Evolutionary conservation across 2,329 filamentous ascomycete genomes (phyloP).

Genomic region (Incumbomyces delicatus): DNA sequence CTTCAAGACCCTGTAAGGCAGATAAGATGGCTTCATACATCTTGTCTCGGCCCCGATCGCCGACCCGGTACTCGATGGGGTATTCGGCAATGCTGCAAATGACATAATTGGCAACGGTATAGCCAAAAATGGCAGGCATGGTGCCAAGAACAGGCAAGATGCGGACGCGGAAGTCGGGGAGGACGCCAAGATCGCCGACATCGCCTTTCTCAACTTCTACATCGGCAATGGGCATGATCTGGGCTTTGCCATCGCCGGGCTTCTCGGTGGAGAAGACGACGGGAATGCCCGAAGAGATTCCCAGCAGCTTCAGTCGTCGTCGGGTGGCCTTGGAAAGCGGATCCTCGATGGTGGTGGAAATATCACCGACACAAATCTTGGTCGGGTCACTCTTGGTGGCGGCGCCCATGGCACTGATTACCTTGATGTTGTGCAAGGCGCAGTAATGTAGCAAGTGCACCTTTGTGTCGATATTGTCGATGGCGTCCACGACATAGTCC

Average conservation of each 20-base stretch:
- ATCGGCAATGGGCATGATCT: conserved; percentile 74
- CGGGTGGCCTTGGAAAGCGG: conserved; percentile 77
- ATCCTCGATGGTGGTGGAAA: conserved; percentile 78
- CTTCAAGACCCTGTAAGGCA: conserved; percentile 66
- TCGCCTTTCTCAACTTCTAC: conserved; percentile 79
- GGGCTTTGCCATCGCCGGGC: conserved; percentile 79
- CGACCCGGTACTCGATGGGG: conserved; percentile 67
- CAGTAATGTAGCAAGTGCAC: conserved; percentile 85
- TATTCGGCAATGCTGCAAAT: conserved; percentile 75
- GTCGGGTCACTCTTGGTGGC: conserved; percentile 86
- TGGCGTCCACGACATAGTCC: conserved; percentile 90
- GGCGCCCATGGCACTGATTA: conserved; percentile 93
- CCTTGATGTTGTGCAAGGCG: conserved; percentile 62
- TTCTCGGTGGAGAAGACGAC: conserved; percentile 91
- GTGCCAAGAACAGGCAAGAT: conserved; percentile 92
- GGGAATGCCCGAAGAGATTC: conserved; percentile 75
- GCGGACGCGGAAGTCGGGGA: conserved; percentile 88
- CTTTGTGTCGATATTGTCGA: conserved; percentile 97
- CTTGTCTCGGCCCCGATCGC: conserved; percentile 74
- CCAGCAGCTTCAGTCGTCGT: conserved; percentile 62
- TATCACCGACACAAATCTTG: conserved; percentile 80
- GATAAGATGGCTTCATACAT: conserved; percentile 80
- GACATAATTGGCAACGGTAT: conserved; percentile 84
- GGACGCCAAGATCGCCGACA: conserved; percentile 75
- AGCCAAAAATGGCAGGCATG: conserved; percentile 94